Conservation (phyloP, 2,329 filamentous ascomycete species). For the Aspergillus intermedius region DNA sequence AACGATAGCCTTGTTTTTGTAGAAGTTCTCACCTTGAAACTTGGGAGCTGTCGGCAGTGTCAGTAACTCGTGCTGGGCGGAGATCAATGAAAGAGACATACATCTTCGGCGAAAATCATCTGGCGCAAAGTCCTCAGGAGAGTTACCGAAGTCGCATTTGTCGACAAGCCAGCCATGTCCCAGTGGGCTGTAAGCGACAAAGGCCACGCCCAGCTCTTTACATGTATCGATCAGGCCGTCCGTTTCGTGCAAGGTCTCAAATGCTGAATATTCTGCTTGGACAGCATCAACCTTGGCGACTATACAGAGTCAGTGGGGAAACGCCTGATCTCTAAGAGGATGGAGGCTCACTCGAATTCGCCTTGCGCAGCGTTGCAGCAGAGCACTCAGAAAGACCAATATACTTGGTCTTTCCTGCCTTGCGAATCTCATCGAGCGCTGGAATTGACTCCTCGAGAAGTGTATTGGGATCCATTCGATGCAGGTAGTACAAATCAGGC, state of each 20-base stretch:
- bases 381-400: conserved; percentile 46
- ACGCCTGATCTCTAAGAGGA: too few relatives aligned
- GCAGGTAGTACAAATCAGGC: conserved; percentile 42
- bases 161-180: conserved; percentile 46
- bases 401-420: conserved; percentile 44
- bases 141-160: conserved; percentile 33
- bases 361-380: conserved; percentile 39
- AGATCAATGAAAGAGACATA: conserved; percentile 14
- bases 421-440: conserved; percentile 42
- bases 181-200: conserved; percentile 43
- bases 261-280: conserved; percentile 43
- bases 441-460: conserved; percentile 44
- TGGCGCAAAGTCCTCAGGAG: conserved; percentile 42
- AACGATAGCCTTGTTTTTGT: conserved; percentile 38
- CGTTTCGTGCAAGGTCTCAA: conserved; percentile 38
- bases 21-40: conserved; percentile 42
- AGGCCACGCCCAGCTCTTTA: conserved; percentile 38
- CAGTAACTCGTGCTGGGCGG: background rate
- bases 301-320: conserved; percentile 16
- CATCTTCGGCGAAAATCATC: conserved; percentile 37
- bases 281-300: conserved; percentile 44
- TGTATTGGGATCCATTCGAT: conserved; percentile 42
- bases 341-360: conserved; percentile 35
- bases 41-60: conserved; percentile 16
- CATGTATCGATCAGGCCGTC: conserved; percentile 38